Evolutionary conservation across 2,329 filamentous ascomycete genomes (phyloP), one percentile per base, ranked within the genome.

Genomic region (Colletotrichum phormii): DNA sequence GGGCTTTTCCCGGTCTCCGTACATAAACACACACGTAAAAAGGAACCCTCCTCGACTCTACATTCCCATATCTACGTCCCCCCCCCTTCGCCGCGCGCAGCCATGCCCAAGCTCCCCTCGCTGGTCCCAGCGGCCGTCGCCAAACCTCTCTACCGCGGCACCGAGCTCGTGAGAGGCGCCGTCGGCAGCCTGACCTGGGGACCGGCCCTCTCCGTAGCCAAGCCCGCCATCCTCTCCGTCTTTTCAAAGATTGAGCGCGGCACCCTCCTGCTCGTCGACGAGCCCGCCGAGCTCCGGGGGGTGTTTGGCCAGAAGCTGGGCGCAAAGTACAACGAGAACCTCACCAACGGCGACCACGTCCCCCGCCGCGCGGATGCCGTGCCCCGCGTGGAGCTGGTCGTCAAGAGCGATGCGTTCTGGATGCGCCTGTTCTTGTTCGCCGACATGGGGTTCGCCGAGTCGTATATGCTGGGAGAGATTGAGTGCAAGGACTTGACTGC

Each of bases 381-480:
- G 1, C 85, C 84, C 2, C 80, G 82, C 5, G 86, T 90, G 4
- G 87, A 91, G 76, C 81, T 94, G 42, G 84, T 87, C 13, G 87
- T 94, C 9, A 88, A 89, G 78, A 89, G 89, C 76, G 91, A 93
- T 74, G 85, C 90, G 35, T 94, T 94, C 79, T 94, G 92, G 92
- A 87, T 93, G 77, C 87, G 92, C 53, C 81, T 93, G 64, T 86
- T 92, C 58, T 81, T 94, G 33, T 93, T 93, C 78, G 91, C 89
- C 49, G 92, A 94, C 80, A 94, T 94, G 91, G 92, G 92, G 3
- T 93, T 94, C 75, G 89, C 92, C 13, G 90, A 93, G 79, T 89
- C 91, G 33, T 94, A 93, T 78, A 94, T 94, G 91, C 85, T 94
- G 18, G 90, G 90, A 57, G 92, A 94, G 79, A 86, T 94, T 33